phyloP scores from a whole-genome alignment of 2,329 filamentous ascomycete genomes.

The Dactylellina sp. region DNA sequence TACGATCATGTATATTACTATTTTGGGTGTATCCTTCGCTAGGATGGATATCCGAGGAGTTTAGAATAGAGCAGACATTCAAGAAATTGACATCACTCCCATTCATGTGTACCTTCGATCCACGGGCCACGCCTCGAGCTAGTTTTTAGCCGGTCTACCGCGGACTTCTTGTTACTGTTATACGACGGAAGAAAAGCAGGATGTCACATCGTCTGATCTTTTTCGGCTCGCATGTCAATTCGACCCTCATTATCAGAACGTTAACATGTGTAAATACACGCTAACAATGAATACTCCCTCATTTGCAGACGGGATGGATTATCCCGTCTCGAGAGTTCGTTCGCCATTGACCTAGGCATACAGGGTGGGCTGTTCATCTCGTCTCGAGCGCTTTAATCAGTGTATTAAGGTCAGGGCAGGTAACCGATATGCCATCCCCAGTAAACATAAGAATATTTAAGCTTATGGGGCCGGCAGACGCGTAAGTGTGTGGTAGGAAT shows the following conservation, averaged over 20 bases:
- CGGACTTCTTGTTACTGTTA: background rate
- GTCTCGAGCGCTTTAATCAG: background rate
- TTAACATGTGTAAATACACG: no score
- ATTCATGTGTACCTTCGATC: no score
- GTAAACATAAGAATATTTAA: background rate
- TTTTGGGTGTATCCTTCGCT: constrained; percentile 2
- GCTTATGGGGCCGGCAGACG: background rate
- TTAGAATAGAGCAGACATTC: no score
- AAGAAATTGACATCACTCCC: no score
- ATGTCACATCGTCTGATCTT: background rate
- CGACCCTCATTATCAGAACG: no score
- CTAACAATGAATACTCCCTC: no score
- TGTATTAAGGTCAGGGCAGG: background rate
- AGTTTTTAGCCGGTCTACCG: background rate
- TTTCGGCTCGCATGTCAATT: background rate
- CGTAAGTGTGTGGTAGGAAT: background rate
- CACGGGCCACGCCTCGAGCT: background rate
- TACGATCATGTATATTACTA: constrained; percentile 40
- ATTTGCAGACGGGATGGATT: background rate
- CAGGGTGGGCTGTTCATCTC: background rate
- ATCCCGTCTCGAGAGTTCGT: background rate
- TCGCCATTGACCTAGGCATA: background rate
- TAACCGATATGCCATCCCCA: background rate
- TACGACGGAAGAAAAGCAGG: background rate
- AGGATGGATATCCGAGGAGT: background rate